phyloP scores from a whole-genome alignment of 768 basidiomycete genomes.

The Gymnopilus dilepis region DNA sequence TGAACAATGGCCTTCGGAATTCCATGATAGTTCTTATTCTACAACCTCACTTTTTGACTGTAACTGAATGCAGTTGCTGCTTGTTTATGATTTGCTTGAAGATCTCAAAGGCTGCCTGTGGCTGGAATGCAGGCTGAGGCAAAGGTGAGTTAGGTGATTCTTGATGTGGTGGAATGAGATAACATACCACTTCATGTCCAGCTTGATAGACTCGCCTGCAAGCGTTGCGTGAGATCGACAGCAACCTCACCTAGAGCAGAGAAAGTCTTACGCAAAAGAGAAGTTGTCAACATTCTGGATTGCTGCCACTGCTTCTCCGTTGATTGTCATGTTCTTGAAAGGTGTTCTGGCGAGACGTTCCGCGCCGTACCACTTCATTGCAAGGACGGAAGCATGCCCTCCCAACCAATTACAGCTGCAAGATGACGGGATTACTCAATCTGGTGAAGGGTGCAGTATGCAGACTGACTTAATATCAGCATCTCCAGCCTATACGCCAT shows the following conservation, averaged over 20 bases:
- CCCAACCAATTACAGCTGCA: constrained; percentile 55
- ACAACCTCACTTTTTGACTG: background rate
- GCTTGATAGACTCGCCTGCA: constrained; percentile 57
- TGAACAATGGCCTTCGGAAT: too few relatives aligned
- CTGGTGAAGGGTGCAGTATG: background rate
- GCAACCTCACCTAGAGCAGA: background rate
- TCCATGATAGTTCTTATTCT: background rate
- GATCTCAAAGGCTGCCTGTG: constrained; percentile 59
- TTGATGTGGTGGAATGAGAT: background rate
- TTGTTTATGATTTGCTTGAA: constrained; percentile 58
- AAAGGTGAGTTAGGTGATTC: background rate
- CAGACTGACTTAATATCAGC: constrained; percentile 53
- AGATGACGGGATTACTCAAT: background rate
- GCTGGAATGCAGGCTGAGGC: constrained; percentile 64
- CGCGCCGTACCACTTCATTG: constrained; percentile 55
- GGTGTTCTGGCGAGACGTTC: constrained; percentile 39
- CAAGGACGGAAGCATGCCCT: constrained; percentile 44
- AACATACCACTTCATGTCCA: constrained; percentile 69
- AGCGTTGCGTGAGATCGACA: too few relatives aligned
- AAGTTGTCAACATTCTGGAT: constrained; percentile 71
- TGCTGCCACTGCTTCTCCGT: constrained; percentile 56
- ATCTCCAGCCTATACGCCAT: constrained; percentile 44
- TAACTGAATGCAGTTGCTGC: constrained; percentile 59
- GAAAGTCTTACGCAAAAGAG: constrained; percentile 59
- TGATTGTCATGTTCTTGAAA: constrained; percentile 61